Base-by-base conservation (phyloP, 495 filamentous ascomycete genomes). In the Aspergillus indologenus region DNA sequence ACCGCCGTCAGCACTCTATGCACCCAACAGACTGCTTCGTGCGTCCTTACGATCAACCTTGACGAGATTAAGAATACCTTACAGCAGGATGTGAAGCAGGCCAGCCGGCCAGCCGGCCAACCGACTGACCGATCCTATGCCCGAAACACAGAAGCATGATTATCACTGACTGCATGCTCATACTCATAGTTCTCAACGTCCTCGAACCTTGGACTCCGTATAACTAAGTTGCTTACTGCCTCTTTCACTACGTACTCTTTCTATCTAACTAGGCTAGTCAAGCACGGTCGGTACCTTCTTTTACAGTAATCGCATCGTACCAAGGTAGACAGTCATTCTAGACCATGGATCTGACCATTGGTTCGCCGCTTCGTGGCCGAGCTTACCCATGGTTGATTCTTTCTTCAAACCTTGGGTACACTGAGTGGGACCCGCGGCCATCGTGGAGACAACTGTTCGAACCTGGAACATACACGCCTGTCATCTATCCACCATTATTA, bases 361-460 rank as follows among this genome's bases (percentile, higher is more conserved):
- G 56, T 24, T 58, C 8, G 24, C 26, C n/a, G 52, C 46, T 59
- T 53, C 57, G 51, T 60, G 49, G 57, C 22, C 45, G 46, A 44
- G 50, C 51, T 56, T 54, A 53, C 47, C 29, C 24, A 50, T 24
- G 49, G 56, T 44, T 50, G 54, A 29, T 45, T 49, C 23, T 59
- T 56, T 29, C 34, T 40, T 7, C 12, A 15, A 40, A 11, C 34
- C 34, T 40, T 40, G 5, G 61, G 50, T 58, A 53, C 58, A 43
- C 45, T 15, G 23, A 12, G 61, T 64, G 61, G 61, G 61, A 56
- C 61, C 58, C 54, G 54, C 31, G 43, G 45, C 23, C 61, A 60
- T 60, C 61, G 61, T 64, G 61, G 58, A 61, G 61, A 60, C 58
- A 62, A 62, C 62, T 62, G 44, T 65, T 61, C 66, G 61, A 55